Evolutionary conservation across 2,329 filamentous ascomycete genomes (phyloP), one percentile per base, ranked within the genome.

Genomic region (Ophiocordyceps camponoti-floridani): DNA sequence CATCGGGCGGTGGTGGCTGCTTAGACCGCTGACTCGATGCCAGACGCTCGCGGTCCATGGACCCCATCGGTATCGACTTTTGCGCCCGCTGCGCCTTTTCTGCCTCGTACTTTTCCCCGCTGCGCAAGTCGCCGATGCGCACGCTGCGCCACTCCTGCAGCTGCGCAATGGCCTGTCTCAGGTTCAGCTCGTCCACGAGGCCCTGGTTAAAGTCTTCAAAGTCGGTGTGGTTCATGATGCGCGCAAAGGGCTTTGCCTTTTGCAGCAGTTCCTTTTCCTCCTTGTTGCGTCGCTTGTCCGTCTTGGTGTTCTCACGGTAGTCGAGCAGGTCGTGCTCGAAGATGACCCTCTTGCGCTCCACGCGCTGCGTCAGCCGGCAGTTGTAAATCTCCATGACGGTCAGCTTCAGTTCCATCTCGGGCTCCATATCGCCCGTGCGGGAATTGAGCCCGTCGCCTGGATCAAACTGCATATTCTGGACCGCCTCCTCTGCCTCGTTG

Each of bases 361-460:
- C 89, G 52, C 91, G 79, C 46, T 88, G 83, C 2, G 88, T 94
- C 16, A 98, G 67, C 4, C 88, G 79, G 47, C 83, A 82, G 57
- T 98, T 98, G 69, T 98, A 98, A 43, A 98, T 94, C 51, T 94
- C 87, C 79, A 98, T 95, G 18, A 98, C 87, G 0, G 87, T 94
- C 65, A 96, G 78, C 69, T 98, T 98, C 41, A 98, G 73, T 51
- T 95, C 88, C 73, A 94, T 94, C 61, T 98, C 91, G 0, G 91
- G 87, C 54, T 98, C 91, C 47, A 93, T 69, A 56, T 93, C 82
- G 48, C 84, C 83, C 0, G 87, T 94, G 3, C 72, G 67, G 1
- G 83, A 79, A 56, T 94, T 94, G 52, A 94, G 71, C 46, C 91
- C 91, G 62, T 95, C 89, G 26, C 91, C 91, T 0, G 91, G 89